Base-by-base conservation (phyloP, 371 early-diverging fungal species). In the Apophysomyces trapeziformis region DNA sequence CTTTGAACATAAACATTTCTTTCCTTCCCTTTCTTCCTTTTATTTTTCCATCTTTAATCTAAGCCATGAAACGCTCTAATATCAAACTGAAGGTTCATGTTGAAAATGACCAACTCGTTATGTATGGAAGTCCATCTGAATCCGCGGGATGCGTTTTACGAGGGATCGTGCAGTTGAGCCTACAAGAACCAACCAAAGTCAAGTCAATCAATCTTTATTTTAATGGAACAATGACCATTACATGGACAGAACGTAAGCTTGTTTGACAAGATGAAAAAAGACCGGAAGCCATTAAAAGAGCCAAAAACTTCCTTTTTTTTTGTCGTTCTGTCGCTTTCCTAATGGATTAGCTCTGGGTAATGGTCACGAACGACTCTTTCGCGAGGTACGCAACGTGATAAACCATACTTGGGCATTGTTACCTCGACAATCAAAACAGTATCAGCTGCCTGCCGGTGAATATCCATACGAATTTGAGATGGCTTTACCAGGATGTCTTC, bases 71-170 rank as follows among this genome's bases (percentile, higher is more conserved):
- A 7, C 37, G 32, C 8, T 44, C 32, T 1, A 41, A 32, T n/a
- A 50, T 56, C 7, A 69, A 72, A 44, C 18, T 70, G 6, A 72
- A 73, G 32, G 72, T 80, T 46, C 64, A 72, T 26, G 61, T 82
- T 1, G 82, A 82, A 68, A 77, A 67, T 57, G 76, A 77, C 26
- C 71, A 71, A 18, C 63, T 82, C 12, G 68, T 79, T 16, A 63
- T 82, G 73, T 69, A 79, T 56, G 82, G 82, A 6, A 61, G 76
- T 16, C 50, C 79, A 13, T 38, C 63, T 9, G 82, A 82, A 63
- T 79, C 79, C 8, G 73, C 78, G 4, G 82, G 82, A 13, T 82
- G 82, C 58, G 75, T 82, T 2, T 63, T 82, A 37, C 72, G 82
- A 43, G 82, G 82, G 5, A 66, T 74, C 2, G 65, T 82, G 38